Base-by-base conservation (phyloP, 306 rosid species). In the Castanea crenata region DNA sequence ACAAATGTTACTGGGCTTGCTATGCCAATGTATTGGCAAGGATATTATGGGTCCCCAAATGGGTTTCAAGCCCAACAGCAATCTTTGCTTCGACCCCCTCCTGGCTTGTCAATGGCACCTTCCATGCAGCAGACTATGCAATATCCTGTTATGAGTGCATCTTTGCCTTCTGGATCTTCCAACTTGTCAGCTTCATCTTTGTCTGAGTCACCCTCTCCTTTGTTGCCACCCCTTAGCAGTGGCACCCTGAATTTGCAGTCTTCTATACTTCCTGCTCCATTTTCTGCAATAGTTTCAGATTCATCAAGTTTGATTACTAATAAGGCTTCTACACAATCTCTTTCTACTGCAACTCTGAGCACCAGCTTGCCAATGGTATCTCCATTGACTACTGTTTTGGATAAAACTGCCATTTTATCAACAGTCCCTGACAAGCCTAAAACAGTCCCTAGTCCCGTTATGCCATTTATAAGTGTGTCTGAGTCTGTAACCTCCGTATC, bases 41-140 rank as follows among this genome's bases (percentile, higher is more conserved):
- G 84, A 34, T 75, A 62, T 23, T 76, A 75, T 57, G 84, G 77
- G 75, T 23, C 76, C 5, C 38, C 76, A 49, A 49, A 49, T 76
- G 69, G 74, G 73, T 81, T 76, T 61, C 84, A 49, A 59, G n/a
- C 80, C 54, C 80, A 69, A 46, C 84, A 81, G 61, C 84, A 81
- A 58, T 57, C 84, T 76, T 69, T 81, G 76, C 71, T 76, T 76
- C 78, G 52, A 59, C 84, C 76, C 21, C 76, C 71, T 31, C 76
- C 76, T 51, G 75, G 74, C 76, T 58, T 81, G 72, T 59, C 80
- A 55, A 44, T 81, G 63, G 55, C 78, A 31, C 68, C 73, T 54
- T 32, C 76, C 20, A 25, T 68, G 72, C 84, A 69, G n/a, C 80
- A 75, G 41, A 35, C 41, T 19, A 27, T 65, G 74, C 85, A 82